These are phyloP conservation scores for Pythium grandisporangium DNA, from an alignment of 352 stramenopile genomes.

Conservation along the genomic window DNA sequence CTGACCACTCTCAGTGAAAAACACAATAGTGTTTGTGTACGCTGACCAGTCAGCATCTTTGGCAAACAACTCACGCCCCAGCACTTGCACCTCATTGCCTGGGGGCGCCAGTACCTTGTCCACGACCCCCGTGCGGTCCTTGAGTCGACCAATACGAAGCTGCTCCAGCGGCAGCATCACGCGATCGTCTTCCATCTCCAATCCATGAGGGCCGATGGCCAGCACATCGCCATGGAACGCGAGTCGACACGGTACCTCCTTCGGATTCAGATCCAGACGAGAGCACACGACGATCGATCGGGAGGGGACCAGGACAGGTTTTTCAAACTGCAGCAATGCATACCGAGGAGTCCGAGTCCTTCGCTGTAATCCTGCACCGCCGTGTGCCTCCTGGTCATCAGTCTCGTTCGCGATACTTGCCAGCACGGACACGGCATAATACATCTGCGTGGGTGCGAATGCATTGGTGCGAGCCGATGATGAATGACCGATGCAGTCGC, in stretches of 20 bases:
- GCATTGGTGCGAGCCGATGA: no score
- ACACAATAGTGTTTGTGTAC: conserved; percentile 35
- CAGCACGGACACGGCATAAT: conserved; percentile 35
- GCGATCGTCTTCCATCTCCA: not conserved
- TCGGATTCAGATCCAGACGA: conserved; percentile 59
- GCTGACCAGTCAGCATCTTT: conserved; percentile 68
- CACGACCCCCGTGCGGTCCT: conserved; percentile 42
- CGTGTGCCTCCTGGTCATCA: not conserved
- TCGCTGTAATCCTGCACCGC: conserved; percentile 22
- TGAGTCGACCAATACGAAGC: conserved; percentile 53
- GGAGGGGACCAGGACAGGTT: conserved; percentile 42
- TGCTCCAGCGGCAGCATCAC: conserved; percentile 11
- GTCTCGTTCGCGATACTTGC: conserved; percentile 6
- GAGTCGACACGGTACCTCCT: conserved; percentile 51
- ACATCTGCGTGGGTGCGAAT: conserved; percentile 32
- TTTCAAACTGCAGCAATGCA: conserved; percentile 64
- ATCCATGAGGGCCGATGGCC: conserved; percentile 18
- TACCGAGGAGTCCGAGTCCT: no score
- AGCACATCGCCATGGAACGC: conserved; percentile 58
- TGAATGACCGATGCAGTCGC: no score
- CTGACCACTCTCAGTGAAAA: conserved; percentile 24
- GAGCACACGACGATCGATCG: conserved; percentile 57
- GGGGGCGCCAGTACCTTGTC: conserved; percentile 30
- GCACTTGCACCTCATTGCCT: conserved; percentile 15
- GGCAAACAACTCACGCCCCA: conserved; percentile 67